Percentiles rank a stretch among this genome's conserved stretches.
phyloP scores from a whole-genome alignment of 495 filamentous ascomycete genomes.

The Penicillium mononematosum region DNA sequence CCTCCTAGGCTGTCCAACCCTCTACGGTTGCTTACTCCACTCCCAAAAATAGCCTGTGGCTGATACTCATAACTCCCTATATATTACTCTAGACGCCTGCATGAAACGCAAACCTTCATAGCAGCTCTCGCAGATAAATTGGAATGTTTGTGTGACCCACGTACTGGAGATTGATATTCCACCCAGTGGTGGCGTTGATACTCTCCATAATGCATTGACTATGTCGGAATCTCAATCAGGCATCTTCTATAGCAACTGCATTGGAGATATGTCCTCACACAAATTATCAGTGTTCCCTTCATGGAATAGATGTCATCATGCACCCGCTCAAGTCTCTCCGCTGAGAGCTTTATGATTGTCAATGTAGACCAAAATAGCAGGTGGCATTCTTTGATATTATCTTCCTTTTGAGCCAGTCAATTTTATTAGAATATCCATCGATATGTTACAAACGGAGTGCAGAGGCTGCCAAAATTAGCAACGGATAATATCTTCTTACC shows the following conservation, averaged over 20 bases:
- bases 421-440: background rate
- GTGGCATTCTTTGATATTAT: background rate
- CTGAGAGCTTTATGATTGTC: background rate
- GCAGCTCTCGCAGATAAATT: background rate
- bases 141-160: background rate
- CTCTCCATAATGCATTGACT: background rate
- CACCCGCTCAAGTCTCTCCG: background rate
- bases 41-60: slow-evolving; percentile 7
- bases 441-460: background rate
- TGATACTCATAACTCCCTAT: background rate
- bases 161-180: background rate
- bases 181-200: background rate
- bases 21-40: background rate
- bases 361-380: background rate
- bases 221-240: background rate
- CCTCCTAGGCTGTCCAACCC: background rate
- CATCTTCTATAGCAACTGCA: background rate
- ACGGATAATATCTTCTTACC: background rate
- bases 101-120: background rate
- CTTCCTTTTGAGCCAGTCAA: background rate
- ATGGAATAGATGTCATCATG: background rate
- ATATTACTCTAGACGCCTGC: background rate
- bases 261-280: too few relatives aligned
- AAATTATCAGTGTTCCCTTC: background rate
- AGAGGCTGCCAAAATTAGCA: background rate